phyloP scores from a whole-genome alignment of 495 filamentous ascomycete species.

The Arthonia radiata region DNA sequence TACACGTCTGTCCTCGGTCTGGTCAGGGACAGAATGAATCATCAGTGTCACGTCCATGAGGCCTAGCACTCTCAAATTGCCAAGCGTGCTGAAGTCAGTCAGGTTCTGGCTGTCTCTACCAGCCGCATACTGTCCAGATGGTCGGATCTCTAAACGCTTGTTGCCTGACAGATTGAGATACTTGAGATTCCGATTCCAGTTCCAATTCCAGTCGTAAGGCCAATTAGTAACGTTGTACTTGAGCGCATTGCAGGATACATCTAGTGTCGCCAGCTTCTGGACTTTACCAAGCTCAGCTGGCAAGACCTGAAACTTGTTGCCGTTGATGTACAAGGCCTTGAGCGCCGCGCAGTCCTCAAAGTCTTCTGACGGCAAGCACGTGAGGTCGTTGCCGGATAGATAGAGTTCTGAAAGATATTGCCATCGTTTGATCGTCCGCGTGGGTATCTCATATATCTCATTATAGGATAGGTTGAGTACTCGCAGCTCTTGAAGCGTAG shows the following conservation, averaged over 20 bases:
- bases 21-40: constrained; percentile 75
- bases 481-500: constrained; percentile 57
- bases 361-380: constrained; percentile 77
- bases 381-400: constrained; percentile 84
- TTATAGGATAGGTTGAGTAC: constrained; percentile 92
- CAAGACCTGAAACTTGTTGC: constrained; percentile 89
- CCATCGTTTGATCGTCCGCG: constrained; percentile 69
- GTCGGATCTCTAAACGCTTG: constrained; percentile 91
- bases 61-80: constrained; percentile 70
- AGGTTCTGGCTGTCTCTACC: constrained; percentile 33
- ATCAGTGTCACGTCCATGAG: constrained; percentile 96
- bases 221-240: constrained; percentile 99
- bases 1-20: constrained; percentile 85
- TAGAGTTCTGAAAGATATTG: constrained; percentile 73
- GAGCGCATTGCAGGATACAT: constrained; percentile 86
- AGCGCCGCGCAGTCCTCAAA: constrained; percentile 67
- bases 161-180: constrained; percentile 96
- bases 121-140: constrained; percentile 30
- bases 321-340: constrained; percentile 82
- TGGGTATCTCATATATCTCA: constrained; percentile 71
- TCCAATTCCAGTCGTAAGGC: constrained; percentile 99
- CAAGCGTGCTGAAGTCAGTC: constrained; percentile 71
- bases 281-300: constrained; percentile 91
- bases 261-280: constrained; percentile 65
- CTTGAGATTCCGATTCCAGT: constrained; percentile 80